Conservation (phyloP, 176 grass and related monocot genomes). For the Cenchrus purpureus region DNA sequence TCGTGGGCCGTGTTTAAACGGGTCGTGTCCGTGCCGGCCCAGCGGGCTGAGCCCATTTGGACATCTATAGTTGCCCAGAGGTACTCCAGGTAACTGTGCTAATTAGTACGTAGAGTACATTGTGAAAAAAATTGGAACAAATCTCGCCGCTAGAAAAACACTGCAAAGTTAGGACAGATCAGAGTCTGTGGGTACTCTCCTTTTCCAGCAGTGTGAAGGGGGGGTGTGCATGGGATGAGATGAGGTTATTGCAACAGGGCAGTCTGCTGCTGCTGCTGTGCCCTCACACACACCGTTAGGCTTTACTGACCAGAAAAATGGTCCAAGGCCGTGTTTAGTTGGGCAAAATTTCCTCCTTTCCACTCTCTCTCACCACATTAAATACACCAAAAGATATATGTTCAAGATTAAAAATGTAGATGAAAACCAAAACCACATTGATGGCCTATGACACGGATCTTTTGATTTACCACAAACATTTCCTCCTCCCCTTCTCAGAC, state of each 20-base stretch:
- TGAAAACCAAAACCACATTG: too few relatives aligned
- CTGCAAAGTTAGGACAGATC: constrained; percentile 1
- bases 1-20: too few relatives aligned
- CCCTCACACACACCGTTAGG: neutral
- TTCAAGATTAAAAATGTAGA: too few relatives aligned
- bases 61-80: too few relatives aligned
- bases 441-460: too few relatives aligned
- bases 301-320: constrained; percentile 22
- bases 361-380: too few relatives aligned
- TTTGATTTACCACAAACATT: too few relatives aligned
- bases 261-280: neutral
- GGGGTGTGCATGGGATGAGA: neutral
- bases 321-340: too few relatives aligned
- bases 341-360: too few relatives aligned
- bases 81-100: neutral
- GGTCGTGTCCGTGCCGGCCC: too few relatives aligned
- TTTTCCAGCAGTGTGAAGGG: neutral
- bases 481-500: neutral
- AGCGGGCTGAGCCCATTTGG: too few relatives aligned
- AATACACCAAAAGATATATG: too few relatives aligned
- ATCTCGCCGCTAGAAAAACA: neutral
- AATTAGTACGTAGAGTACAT: neutral
- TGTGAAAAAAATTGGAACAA: neutral
- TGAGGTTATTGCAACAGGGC: neutral
- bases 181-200: neutral